These are phyloP conservation scores for Mycena floridula DNA, from an alignment of 768 basidiomycete species.

Conservation along the genomic window DNA sequence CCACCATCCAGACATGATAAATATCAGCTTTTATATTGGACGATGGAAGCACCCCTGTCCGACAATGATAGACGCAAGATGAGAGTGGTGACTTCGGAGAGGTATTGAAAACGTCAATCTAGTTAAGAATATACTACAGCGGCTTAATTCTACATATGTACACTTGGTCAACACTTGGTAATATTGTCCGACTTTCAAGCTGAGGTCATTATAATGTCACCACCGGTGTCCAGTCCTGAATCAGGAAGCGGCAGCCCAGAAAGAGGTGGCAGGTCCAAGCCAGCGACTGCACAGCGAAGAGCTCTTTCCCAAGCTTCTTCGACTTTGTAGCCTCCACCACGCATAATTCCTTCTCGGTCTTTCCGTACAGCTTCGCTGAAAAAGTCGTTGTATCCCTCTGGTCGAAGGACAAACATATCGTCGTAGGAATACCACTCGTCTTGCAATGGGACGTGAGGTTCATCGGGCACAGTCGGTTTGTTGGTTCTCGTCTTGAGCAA, in stretches of 20 bases:
- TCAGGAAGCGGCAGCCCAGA: constrained; percentile 21
- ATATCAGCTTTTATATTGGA: constrained; percentile 84
- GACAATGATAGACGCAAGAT: constrained; percentile 41
- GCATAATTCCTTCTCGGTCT: constrained; percentile 74
- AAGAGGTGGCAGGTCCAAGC: constrained; percentile 56
- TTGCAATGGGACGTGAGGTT: constrained; percentile 73
- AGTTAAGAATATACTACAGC: background rate
- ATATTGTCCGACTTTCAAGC: constrained; percentile 18
- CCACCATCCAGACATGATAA: constrained; percentile 14
- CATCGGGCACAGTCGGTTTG: constrained; percentile 64
- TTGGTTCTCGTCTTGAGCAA: constrained; percentile 39
- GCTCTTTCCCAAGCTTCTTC: constrained; percentile 87
- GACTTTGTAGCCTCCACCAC: constrained; percentile 75
- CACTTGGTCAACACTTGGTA: background rate
- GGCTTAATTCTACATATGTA: constrained; percentile 2
- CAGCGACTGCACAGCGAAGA: constrained; percentile 65
- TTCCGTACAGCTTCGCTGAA: constrained; percentile 70
- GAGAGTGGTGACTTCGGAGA: constrained; percentile 49
- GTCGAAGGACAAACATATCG: constrained; percentile 51
- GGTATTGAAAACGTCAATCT: constrained; percentile 19
- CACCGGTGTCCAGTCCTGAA: constrained; percentile 21
- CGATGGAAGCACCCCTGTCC: constrained; percentile 57
- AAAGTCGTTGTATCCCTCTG: constrained; percentile 62
- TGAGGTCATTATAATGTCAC: constrained; percentile 42
- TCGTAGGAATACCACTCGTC: constrained; percentile 76